Base-by-base conservation (phyloP, 2,329 filamentous ascomycete genomes). In the Magnaporthales sp. region DNA sequence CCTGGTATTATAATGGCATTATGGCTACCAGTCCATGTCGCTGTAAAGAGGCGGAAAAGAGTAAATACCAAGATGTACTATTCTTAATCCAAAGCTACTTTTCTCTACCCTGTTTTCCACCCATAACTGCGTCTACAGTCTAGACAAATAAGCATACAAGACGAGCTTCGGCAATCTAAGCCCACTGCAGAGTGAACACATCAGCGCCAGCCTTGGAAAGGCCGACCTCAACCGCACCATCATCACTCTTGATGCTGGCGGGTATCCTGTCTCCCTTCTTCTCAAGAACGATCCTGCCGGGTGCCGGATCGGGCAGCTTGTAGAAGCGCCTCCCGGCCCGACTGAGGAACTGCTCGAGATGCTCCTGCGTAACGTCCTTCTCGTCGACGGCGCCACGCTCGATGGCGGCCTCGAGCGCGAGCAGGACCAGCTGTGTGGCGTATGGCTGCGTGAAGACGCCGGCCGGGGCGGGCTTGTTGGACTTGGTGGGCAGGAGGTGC, bases 401-500 rank as follows among this genome's bases (percentile, higher is more conserved):
- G 4, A 89, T 79, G 4, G 83, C 90, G 71, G 86, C 84, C 75
- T 90, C 85, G 56, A 92, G 77, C 0, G 81, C 84, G 70, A 84
- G 80, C 27, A 92, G 78, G 62, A 92, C 88, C 61, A 77, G 76
- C 38, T 74, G 71, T 1, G 87, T 81, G 0, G 87, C 87, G 73
- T 88, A 88, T 4, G 89, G 88, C 78, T 94, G 91, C 1, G 91
- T 93, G 75, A 92, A 94, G 60, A 93, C 90, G 4, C 91, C 91
- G 0, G 91, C 91, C 0, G 89, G 86, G 0, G 88, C 84, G 0
- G 64, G 51, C 54, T 66, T 61, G 29, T 30, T 56, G 74, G 80
- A 83, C 78, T 91, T 90, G 68, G 84, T 82, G 29, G 74, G 76
- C 24, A 84, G 80, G 56, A 84, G 81, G 74, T 90, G 89, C 22